phyloP scores from a whole-genome alignment of 306 rosid genomes.

The Fragaria nilgerrensis region DNA sequence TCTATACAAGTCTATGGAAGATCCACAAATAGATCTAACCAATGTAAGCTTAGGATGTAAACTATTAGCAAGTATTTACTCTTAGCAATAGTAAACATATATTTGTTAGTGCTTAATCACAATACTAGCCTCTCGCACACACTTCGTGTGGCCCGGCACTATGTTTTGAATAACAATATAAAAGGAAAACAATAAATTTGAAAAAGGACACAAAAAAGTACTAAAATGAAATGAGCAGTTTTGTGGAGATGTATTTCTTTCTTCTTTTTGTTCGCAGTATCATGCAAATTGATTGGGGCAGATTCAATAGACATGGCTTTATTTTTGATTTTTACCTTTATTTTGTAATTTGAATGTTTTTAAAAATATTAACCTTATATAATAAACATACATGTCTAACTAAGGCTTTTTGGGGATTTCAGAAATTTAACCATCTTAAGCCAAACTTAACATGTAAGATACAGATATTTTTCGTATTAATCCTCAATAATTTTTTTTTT shows the following conservation, averaged over 20 bases:
- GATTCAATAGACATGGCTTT: neutral
- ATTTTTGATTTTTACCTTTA: too few relatives aligned
- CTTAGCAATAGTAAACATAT: neutral
- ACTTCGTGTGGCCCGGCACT: neutral
- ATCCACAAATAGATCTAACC: constrained; percentile 84
- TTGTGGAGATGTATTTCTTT: neutral
- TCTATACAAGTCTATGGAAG: constrained; percentile 97
- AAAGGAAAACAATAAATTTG: neutral
- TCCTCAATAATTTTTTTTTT: too few relatives aligned
- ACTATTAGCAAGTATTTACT: neutral
- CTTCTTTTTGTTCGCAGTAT: neutral
- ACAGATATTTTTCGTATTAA: neutral
- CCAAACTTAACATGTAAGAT: neutral
- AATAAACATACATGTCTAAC: neutral
- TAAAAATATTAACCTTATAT: neutral
- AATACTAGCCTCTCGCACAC: neutral
- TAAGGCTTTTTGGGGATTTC: too few relatives aligned
- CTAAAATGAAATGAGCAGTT: neutral
- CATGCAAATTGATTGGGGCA: neutral
- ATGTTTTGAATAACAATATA: neutral
- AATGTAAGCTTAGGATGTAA: constrained; percentile 54
- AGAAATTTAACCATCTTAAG: neutral
- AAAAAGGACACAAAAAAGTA: too few relatives aligned
- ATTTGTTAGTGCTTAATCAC: neutral
- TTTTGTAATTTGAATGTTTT: neutral